These are phyloP conservation scores for Guadua angustifolia DNA, from an alignment of 176 grass and related monocot genomes.

Conservation along the genomic window DNA sequence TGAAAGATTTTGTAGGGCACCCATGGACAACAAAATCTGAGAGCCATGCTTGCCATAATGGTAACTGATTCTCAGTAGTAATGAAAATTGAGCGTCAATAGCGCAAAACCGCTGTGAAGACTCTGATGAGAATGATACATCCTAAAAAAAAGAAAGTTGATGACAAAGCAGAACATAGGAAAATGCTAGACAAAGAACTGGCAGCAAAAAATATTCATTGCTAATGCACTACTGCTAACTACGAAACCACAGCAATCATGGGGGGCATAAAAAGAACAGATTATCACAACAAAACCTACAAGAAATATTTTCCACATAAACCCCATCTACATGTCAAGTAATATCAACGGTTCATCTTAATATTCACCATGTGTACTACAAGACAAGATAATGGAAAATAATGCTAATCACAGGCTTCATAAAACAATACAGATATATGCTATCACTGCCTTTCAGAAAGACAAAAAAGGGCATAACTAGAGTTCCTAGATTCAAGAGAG, in stretches of 20 bases:
- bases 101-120: constrained; percentile 77
- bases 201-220: not conserved
- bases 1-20: constrained; percentile 85
- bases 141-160: constrained; percentile 56
- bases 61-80: constrained; percentile 87
- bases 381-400: constrained; percentile 31
- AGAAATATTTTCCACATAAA: constrained; percentile 20
- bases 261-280: not conserved
- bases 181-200: constrained; percentile 30
- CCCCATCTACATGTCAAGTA: not conserved
- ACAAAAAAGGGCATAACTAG: not conserved
- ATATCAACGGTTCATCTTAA: not conserved
- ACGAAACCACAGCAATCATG: constrained; percentile 18
- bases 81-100: constrained; percentile 83
- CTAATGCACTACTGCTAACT: not conserved
- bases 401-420: constrained; percentile 4
- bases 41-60: constrained; percentile 84
- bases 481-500: not conserved
- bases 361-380: constrained; percentile 1
- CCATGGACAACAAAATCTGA: constrained; percentile 93
- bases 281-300: constrained; percentile 24
- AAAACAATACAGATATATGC: constrained; percentile 9
- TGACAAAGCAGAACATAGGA: constrained; percentile 7
- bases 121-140: constrained; percentile 61
- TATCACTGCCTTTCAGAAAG: not conserved